Evolutionary conservation across 1,284 basidiomycete genomes (phyloP).

Genomic region (Ganoderma sp.): DNA sequence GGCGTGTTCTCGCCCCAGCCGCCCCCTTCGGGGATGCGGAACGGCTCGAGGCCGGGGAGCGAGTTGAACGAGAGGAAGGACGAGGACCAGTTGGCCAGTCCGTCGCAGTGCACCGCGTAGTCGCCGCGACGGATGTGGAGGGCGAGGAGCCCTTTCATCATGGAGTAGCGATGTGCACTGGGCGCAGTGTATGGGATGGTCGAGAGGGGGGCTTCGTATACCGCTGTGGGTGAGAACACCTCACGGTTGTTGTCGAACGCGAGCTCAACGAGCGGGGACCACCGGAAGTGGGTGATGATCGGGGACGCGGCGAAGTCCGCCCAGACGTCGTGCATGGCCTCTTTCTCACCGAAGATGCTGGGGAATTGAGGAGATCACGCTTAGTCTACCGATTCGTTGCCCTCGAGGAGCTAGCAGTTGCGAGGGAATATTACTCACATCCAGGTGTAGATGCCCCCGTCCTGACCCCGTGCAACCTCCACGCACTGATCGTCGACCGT

Average conservation of each 20-base stretch:
- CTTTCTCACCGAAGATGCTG: constrained; percentile 59
- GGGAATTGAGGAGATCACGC: neutral
- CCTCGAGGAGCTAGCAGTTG: neutral
- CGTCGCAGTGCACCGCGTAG: constrained; percentile 56
- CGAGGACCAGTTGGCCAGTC: constrained; percentile 50
- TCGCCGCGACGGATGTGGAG: constrained; percentile 70
- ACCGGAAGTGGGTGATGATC: constrained; percentile 56
- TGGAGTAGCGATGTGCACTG: constrained; percentile 33
- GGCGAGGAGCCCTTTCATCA: constrained; percentile 52
- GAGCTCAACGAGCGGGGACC: constrained; percentile 64
- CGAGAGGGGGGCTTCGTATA: constrained; percentile 19
- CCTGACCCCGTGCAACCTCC: constrained; percentile 22
- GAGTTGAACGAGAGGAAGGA: constrained; percentile 50
- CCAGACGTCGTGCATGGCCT: constrained; percentile 54
- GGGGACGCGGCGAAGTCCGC: constrained; percentile 53
- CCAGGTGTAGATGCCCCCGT: constrained; percentile 52
- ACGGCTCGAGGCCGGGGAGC: constrained; percentile 46
- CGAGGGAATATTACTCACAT: constrained; percentile 41
- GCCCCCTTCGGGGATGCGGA: constrained; percentile 35
- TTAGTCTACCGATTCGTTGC: neutral
- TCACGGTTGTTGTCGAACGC: constrained; percentile 49
- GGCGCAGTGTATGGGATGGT: constrained; percentile 24
- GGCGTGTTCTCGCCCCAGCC: constrained; percentile 35
- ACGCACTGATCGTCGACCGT: constrained; percentile 47
- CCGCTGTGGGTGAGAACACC: constrained; percentile 39